phyloP scores from a whole-genome alignment of 2,329 filamentous ascomycete species.

The Cladorrhinum sp. region DNA sequence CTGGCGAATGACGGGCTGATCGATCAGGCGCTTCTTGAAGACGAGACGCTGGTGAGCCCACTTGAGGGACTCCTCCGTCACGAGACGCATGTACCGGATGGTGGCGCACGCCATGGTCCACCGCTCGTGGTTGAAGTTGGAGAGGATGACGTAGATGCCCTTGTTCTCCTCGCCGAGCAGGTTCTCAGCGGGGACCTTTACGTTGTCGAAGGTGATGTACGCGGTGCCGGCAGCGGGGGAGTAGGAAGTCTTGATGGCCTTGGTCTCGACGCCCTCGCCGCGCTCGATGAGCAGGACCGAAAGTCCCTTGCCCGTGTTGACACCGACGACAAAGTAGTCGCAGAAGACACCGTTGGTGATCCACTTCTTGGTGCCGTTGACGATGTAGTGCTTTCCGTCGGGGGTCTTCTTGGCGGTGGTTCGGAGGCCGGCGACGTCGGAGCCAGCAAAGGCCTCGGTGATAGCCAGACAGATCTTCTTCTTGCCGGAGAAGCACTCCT shows the following conservation, averaged over 20 bases:
- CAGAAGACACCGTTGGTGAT: conserved; percentile 78
- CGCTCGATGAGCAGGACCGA: conserved; percentile 73
- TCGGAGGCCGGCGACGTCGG: conserved; percentile 74
- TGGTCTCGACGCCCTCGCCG: conserved; percentile 72
- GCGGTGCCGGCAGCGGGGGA: conserved; percentile 75
- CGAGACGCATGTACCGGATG: conserved; percentile 61
- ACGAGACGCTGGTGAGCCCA: conserved; percentile 86
- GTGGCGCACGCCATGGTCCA: conserved; percentile 71
- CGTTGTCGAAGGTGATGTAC: conserved; percentile 79
- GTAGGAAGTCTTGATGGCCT: conserved; percentile 77
- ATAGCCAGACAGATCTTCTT: conserved; percentile 89
- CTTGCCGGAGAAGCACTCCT: conserved; percentile 72
- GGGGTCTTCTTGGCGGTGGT: conserved; percentile 75
- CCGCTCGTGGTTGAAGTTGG: conserved; percentile 86
- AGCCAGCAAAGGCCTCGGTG: conserved; percentile 83
- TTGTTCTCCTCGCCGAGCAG: conserved; percentile 80
- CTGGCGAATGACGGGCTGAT: conserved; percentile 78
- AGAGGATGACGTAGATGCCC: conserved; percentile 78
- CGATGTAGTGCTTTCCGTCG: conserved; percentile 70
- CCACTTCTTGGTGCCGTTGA: conserved; percentile 80
- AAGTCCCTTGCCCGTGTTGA: conserved; percentile 75
- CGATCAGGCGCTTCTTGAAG: conserved; percentile 77
- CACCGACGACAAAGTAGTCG: conserved; percentile 81
- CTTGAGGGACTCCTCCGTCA: conserved; percentile 81
- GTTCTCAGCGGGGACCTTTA: conserved; percentile 77